Conservation (phyloP, 148 eudicot species). For the Vaccinium vitisidaea region DNA sequence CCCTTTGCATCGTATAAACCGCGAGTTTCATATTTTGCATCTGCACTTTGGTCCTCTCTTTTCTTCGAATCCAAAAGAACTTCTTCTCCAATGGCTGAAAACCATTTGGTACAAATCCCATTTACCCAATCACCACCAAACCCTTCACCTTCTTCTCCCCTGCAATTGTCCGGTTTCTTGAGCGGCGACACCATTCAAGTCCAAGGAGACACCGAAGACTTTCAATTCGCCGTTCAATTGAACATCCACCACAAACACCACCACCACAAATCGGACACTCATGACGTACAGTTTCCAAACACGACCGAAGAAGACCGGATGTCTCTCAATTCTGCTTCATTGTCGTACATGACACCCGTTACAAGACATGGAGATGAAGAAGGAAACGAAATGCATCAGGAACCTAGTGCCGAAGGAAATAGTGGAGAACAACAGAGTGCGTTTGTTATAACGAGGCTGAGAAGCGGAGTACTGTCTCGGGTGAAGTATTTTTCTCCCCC, state of each 20-base stretch:
- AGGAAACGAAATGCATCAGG: neutral
- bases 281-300: neutral
- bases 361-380: too few species aligned
- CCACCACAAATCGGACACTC: neutral
- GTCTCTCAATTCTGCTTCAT: neutral
- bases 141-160: neutral
- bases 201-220: neutral
- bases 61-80: neutral
- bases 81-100: neutral
- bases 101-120: neutral
- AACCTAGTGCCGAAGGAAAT: neutral
- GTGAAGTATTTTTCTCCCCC: neutral
- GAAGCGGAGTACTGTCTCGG: conserved; percentile 8
- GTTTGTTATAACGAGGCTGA: neutral
- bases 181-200: conserved; percentile 5
- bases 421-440: neutral
- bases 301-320: neutral
- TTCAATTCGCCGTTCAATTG: neutral
- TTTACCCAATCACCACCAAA: neutral
- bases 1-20: neutral
- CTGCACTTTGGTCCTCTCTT: neutral
- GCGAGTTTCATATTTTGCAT: neutral
- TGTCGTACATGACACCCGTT: neutral
- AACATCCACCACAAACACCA: neutral
- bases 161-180: neutral